Evolutionary conservation across 1,284 basidiomycete genomes (phyloP), one percentile per base, ranked within the genome.

Genomic region (Pseudozyma tsukubaensis): DNA sequence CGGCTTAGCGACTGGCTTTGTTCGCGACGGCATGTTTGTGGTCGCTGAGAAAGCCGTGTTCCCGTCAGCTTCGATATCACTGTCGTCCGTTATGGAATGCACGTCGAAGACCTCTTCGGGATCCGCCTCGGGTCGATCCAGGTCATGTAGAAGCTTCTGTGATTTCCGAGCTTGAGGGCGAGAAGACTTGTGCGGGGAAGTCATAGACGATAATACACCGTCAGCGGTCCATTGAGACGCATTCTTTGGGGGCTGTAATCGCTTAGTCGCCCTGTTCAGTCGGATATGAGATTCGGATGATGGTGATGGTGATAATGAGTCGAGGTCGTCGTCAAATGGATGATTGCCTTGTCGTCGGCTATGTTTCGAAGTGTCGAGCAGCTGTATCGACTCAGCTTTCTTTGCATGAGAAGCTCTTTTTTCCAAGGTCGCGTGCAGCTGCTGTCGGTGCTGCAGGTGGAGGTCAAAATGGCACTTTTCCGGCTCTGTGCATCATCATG

Each of bases 61-160:
- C 12, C 14, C n/a, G 16, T 18, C n/a, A 18, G 21, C 44, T 24
- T 21, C 16, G 19, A 16, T 24, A 19, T 42, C 52, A 35, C 62
- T 67, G 29, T 68, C 61, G 29, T 61, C 47, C 34, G 67, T 64
- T n/a, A 77, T 57, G 16, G 56, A 58, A 8, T 74, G 63, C 5
- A 77, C 56, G 39, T 73, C 68, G 18, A 73, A 48, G 36, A 72
- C 64, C 57, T 77, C 67, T 53, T 77, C 75, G 16, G 63, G 59
- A 14, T 62, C 72, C 4, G 62, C 49, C 21, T 60, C 40, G 29
- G 71, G 71, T 9, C 57, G 60, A 32, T 66, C 52, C 52, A 52
- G 36, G 37, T 73, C 61, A 50, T 61, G 48, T 19, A 43, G 36
- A 44, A 73, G 71, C 54, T 50, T 68, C 21, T 53, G 49, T 11